Evolutionary conservation across 2,329 filamentous ascomycete species (phyloP), one percentile per base, ranked within the genome.

Genomic region (Alternaria conjuncta): DNA sequence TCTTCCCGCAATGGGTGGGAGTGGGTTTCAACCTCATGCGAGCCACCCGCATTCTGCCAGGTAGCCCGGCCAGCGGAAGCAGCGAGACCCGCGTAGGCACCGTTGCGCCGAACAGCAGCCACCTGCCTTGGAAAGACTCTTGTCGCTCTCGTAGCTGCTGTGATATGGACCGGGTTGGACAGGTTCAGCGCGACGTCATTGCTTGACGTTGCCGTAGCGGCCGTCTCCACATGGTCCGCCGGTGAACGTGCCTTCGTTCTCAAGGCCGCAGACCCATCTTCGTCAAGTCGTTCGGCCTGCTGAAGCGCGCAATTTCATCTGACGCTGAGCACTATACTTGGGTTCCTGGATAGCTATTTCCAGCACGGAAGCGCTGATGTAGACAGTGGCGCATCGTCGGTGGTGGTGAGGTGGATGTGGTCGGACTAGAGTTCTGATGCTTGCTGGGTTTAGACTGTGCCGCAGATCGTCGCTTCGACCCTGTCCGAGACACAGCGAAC

Each of bases 21-120:
- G 72, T 72, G 67, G 72, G 78, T 79, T 79, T 79, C 78, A 79
- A 74, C 64, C 69, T 75, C 74, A 76, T 78, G 76, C 76, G 71
- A 66, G 65, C 65, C 64, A 63, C 68, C 65, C 61, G 68, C 36
- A 54, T 65, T 36, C 69, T 66, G 45, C 71, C 65, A 63, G 73
- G 63, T 47, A 73, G 55, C 64, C 71, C 71, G 64, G 73, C 68
- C 69, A 62, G 68, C 77, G 76, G 77, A 75, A 73, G 69, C 67
- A 71, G 55, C 45, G 66, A 71, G 67, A 79, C 71, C 77, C 76
- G 78, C 73, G 65, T 66, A 63, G 68, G 69, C 66, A 68, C 68
- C 63, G 63, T 50, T 15, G 60, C 63, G 20, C 63, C 58, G 60
- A 65, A 60, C 50, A 61, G 61, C 60, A 60, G 49, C 8, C 60